Conservation (phyloP, 345 rosid species). For the Nasturtium officinale region DNA sequence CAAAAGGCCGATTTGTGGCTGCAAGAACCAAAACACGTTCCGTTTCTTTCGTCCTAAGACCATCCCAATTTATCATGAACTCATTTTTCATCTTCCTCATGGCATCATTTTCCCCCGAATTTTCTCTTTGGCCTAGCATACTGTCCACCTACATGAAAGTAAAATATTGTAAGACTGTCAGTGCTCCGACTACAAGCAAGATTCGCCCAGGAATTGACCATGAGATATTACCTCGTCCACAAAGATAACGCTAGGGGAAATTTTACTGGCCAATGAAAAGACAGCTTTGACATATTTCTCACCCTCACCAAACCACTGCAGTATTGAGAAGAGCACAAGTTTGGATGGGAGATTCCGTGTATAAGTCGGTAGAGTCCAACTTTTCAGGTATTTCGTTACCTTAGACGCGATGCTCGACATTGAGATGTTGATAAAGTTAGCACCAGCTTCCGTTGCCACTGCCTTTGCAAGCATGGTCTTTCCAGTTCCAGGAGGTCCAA, state of each 20-base stretch:
- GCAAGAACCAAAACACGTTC: conserved; percentile 92
- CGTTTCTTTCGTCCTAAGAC: conserved; percentile 74
- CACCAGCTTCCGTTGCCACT: conserved; percentile 98
- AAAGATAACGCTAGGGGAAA: conserved; percentile 85
- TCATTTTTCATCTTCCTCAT: conserved; percentile 94
- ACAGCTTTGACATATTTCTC: conserved; percentile 94
- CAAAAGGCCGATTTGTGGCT: conserved; percentile 94
- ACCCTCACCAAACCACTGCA: conserved; percentile 97
- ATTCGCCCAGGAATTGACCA: conserved; percentile 15
- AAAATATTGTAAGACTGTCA: not conserved
- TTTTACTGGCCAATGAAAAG: conserved; percentile 86
- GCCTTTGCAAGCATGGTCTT: conserved; percentile 98
- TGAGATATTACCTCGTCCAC: conserved; percentile 74
- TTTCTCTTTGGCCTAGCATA: conserved; percentile 92
- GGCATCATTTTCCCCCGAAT: conserved; percentile 85
- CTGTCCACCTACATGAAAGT: conserved; percentile 73
- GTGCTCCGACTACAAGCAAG: conserved; percentile 5
- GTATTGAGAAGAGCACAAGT: conserved; percentile 13
- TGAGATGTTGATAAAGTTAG: conserved; percentile 85
- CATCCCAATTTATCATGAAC: conserved; percentile 98
- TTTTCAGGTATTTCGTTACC: conserved; percentile 47
- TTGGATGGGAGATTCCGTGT: not conserved
- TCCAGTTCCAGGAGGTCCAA: conserved; percentile 64
- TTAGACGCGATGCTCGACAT: conserved; percentile 92
- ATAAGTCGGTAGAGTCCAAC: not conserved